Percentiles rank a stretch among this genome's conserved stretches.
Conservation (phyloP, 1,284 basidiomycete species). For the Phellinidium pouzarii region DNA sequence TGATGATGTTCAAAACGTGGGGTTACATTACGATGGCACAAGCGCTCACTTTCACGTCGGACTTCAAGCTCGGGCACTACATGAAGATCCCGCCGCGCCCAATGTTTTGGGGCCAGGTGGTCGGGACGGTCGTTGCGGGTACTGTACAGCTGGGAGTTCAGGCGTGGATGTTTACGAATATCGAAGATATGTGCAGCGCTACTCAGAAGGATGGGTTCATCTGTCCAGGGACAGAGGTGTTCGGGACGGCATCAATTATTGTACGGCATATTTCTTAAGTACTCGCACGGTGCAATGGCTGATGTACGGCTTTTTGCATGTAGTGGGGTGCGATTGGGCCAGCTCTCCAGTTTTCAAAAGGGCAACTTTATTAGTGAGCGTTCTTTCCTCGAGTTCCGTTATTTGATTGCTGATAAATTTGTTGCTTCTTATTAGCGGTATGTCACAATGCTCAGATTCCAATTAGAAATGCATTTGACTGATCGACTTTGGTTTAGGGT, state of each 20-base stretch:
- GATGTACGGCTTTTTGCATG: neutral
- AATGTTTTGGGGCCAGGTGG: conserved; percentile 33
- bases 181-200: conserved; percentile 22
- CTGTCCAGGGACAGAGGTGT: conserved; percentile 38
- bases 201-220: conserved; percentile 31
- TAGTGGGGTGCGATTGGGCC: conserved; percentile 39
- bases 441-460: no score
- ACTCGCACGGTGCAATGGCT: neutral
- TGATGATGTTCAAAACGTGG: conserved; percentile 39
- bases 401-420: neutral
- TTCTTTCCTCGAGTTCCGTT: neutral
- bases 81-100: conserved; percentile 29
- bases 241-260: conserved; percentile 26
- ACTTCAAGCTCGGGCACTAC: conserved; percentile 29
- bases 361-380: conserved; percentile 32
- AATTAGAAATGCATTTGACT: no score
- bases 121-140: conserved; percentile 32
- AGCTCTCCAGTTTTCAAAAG: conserved; percentile 34
- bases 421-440: neutral
- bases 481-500: conserved; percentile 21
- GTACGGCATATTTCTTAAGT: neutral
- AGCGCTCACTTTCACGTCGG: conserved; percentile 30
- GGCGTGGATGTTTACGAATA: conserved; percentile 32
- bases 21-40: conserved; percentile 33
- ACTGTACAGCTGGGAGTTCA: conserved; percentile 30